Conservation (phyloP, 2,329 filamentous ascomycete genomes). For the Penicillium sp. region DNA sequence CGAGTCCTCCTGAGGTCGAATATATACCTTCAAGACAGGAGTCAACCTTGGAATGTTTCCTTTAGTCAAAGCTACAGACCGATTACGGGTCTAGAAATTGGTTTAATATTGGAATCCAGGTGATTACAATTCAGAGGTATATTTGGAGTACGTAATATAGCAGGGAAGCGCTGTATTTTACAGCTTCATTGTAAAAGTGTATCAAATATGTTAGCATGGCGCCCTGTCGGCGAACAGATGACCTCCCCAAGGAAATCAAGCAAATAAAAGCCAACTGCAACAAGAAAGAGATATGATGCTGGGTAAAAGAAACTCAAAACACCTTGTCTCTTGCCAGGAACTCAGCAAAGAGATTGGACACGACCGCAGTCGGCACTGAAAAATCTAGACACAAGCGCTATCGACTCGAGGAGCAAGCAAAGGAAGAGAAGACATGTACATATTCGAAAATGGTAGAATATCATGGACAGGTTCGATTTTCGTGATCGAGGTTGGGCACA, state of each 20-base stretch:
- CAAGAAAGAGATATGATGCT: constrained; percentile 21
- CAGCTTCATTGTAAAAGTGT: constrained; percentile 24
- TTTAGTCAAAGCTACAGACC: no score
- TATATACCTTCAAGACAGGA: no score
- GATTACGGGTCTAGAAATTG: no score
- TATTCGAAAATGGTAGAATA: constrained; percentile 36
- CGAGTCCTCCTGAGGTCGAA: no score
- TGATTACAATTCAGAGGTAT: no score
- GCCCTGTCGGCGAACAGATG: constrained; percentile 10
- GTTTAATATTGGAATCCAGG: no score
- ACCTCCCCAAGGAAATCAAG: constrained; percentile 10
- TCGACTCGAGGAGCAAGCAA: constrained; percentile 31
- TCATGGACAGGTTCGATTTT: constrained; percentile 39
- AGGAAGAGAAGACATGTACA: constrained; percentile 40
- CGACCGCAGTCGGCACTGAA: constrained; percentile 20
- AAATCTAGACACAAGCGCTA: constrained; percentile 35
- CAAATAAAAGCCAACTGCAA: constrained; percentile 15
- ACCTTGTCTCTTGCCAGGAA: constrained; percentile 17
- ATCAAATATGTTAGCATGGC: constrained; percentile 17
- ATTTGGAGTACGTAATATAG: background rate
- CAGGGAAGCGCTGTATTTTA: constrained; percentile 21
- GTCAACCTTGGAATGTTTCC: no score
- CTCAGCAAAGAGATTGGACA: constrained; percentile 18
- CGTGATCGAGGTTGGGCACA: constrained; percentile 26
- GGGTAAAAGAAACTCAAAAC: constrained; percentile 23